phyloP scores from a whole-genome alignment of 2,329 filamentous ascomycete species.

The Penicillium sp. region DNA sequence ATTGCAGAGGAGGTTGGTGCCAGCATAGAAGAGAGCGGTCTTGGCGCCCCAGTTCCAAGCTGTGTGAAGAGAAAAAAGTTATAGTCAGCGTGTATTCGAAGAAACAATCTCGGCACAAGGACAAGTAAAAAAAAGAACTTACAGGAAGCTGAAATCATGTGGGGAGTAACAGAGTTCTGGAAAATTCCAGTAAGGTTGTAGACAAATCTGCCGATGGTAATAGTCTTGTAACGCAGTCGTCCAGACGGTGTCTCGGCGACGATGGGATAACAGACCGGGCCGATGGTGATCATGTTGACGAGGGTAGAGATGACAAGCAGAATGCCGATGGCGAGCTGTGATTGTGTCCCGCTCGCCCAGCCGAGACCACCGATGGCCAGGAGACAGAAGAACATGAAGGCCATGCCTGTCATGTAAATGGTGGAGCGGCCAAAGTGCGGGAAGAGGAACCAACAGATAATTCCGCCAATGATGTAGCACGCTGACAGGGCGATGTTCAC shows the following conservation, averaged over 20 bases:
- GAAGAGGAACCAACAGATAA: constrained; percentile 47
- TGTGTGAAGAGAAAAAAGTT: constrained; percentile 24
- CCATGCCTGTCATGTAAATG: constrained; percentile 45
- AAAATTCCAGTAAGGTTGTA: constrained; percentile 54
- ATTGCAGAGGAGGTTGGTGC: constrained; percentile 26
- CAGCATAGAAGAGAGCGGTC: constrained; percentile 42
- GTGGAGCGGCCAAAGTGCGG: constrained; percentile 45
- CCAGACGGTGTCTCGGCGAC: constrained; percentile 58
- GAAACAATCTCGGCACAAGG: not conserved
- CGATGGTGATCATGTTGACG: constrained; percentile 57
- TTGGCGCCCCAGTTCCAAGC: constrained; percentile 44
- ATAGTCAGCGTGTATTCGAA: not conserved
- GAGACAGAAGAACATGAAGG: constrained; percentile 44
- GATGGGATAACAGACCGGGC: constrained; percentile 56
- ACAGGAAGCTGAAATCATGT: constrained; percentile 3
- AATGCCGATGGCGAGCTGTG: constrained; percentile 36
- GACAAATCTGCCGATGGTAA: constrained; percentile 50
- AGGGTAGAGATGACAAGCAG: constrained; percentile 57
- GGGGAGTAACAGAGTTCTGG: constrained; percentile 40
- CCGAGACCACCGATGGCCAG: constrained; percentile 33
- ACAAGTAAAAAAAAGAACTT: not conserved
- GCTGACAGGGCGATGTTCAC: constrained; percentile 45
- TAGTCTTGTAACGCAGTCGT: constrained; percentile 50
- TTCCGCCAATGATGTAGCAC: constrained; percentile 45
- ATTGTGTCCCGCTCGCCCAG: not conserved